A percentile compares a stretch with the other conserved stretches of the same genome.
phyloP scores from a whole-genome alignment of 495 filamentous ascomycete genomes.

The Daldinia bambusicola region DNA sequence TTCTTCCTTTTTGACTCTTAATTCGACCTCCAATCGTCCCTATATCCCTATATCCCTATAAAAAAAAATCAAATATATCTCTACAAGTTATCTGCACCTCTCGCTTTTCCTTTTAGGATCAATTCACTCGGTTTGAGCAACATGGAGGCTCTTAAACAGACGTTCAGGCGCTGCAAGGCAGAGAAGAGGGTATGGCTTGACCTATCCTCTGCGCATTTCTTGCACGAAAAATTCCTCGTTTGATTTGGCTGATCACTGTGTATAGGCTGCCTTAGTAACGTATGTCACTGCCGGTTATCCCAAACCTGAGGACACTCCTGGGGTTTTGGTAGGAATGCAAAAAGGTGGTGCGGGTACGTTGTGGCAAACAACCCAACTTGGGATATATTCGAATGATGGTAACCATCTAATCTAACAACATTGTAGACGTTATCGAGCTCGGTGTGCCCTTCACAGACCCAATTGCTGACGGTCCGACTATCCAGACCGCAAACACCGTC shows the following conservation, averaged over 20 bases:
- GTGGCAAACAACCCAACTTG: conserved; percentile 1
- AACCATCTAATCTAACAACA: conserved; percentile 1
- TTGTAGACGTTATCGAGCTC: conserved; percentile 79
- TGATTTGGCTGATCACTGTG: conserved; percentile 15
- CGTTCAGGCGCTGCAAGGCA: conserved; percentile 88
- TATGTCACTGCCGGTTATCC: conserved; percentile 98
- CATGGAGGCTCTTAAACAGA: conserved; percentile 83
- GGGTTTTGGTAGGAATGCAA: conserved; percentile 89
- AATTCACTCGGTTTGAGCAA: conserved; percentile 27
- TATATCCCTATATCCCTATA: conserved; percentile 17
- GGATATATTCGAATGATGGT: neutral
- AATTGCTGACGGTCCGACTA: conserved; percentile 94
- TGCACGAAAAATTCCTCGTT: neutral
- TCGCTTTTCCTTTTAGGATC: neutral
- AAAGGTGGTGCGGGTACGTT: conserved; percentile 86
- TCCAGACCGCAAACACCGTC: conserved; percentile 88
- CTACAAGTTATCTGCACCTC: neutral
- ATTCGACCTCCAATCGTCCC: neutral
- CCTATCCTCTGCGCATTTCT: conserved; percentile 32
- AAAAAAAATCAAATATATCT: conserved; percentile 11
- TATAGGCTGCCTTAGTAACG: conserved; percentile 80
- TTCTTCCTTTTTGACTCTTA: conserved; percentile 16
- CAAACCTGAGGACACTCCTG: conserved; percentile 79
- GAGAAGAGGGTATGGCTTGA: conserved; percentile 68
- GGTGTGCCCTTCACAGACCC: conserved; percentile 97